A percentile compares a stretch with the other conserved stretches of the same genome.
Evolutionary conservation across 352 stramenopile species (phyloP).

Genomic region (Discostella stelligera): DNA sequence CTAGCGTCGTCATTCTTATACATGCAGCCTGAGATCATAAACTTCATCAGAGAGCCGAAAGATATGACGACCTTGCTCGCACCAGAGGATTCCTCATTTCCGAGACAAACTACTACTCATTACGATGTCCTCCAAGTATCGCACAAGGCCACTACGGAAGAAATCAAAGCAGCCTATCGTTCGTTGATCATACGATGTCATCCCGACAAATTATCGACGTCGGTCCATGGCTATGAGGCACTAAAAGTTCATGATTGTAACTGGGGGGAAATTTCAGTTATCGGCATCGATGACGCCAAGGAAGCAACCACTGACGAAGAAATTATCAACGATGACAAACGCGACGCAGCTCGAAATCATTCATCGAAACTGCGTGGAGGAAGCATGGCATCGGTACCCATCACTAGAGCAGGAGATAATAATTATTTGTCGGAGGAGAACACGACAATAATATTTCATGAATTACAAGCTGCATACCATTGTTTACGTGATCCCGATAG

Average conservation of each 20-base stretch:
- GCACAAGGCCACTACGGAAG: slow-evolving; percentile 28
- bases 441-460: slow-evolving; percentile 44
- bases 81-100: not conserved
- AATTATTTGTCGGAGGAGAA: slow-evolving; percentile 6
- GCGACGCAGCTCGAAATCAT: not conserved
- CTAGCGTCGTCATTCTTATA: not conserved
- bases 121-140: slow-evolving; percentile 57
- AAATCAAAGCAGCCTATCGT: slow-evolving; percentile 72
- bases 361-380: not conserved
- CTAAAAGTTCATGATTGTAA: not conserved
- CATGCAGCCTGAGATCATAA: too few species aligned
- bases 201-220: slow-evolving; percentile 56
- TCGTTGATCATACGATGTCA: slow-evolving; percentile 52
- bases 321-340: slow-evolving; percentile 14
- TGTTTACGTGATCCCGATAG: slow-evolving; percentile 49
- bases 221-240: slow-evolving; percentile 2
- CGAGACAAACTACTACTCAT: slow-evolving; percentile 36
- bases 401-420: slow-evolving; percentile 9
- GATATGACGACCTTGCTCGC: not conserved
- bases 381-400: not conserved
- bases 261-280: slow-evolving; percentile 12
- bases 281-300: slow-evolving; percentile 39
- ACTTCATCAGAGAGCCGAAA: not conserved
- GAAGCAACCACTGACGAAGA: slow-evolving; percentile 9
- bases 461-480: slow-evolving; percentile 68